Evolutionary conservation across 2,329 filamentous ascomycete species (phyloP).

Genomic region (Colletotrichum sp.): DNA sequence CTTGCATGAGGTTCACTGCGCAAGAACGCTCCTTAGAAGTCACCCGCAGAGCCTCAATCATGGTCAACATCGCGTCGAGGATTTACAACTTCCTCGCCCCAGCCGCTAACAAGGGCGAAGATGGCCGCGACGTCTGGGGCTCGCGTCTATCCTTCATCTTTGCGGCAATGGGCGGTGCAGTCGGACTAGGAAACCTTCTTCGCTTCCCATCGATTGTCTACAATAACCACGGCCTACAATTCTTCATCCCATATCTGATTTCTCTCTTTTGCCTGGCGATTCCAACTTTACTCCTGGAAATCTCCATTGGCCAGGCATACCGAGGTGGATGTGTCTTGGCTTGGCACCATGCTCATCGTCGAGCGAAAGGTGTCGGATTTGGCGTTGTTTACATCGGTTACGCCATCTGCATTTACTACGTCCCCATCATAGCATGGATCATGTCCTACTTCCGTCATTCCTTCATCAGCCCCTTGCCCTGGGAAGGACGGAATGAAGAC

Average conservation of each 20-base stretch:
- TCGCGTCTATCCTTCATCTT: constrained; percentile 52
- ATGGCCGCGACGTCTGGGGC: constrained; percentile 48
- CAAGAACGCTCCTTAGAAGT: background rate
- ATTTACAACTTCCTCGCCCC: constrained; percentile 24
- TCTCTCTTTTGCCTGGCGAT: constrained; percentile 58
- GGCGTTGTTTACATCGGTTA: constrained; percentile 55
- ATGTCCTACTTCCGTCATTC: constrained; percentile 61
- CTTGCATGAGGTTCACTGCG: background rate
- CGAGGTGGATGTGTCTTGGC: constrained; percentile 56
- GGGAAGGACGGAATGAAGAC: constrained; percentile 47
- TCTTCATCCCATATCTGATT: constrained; percentile 60
- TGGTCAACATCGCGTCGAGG: constrained; percentile 1
- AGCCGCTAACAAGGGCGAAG: constrained; percentile 25
- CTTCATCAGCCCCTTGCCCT: constrained; percentile 57
- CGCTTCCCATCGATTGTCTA: constrained; percentile 60
- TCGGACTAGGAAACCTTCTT: constrained; percentile 60
- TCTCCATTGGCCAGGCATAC: constrained; percentile 71
- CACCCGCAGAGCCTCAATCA: background rate
- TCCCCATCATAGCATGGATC: constrained; percentile 58
- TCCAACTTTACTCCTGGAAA: constrained; percentile 57
- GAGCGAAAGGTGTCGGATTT: constrained; percentile 56
- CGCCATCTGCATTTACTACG: constrained; percentile 58
- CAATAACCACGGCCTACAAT: constrained; percentile 61
- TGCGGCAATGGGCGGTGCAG: constrained; percentile 57
- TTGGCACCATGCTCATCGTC: constrained; percentile 51